phyloP scores from a whole-genome alignment of 805 yeast species.

The Saccharomycopsis sp. region DNA sequence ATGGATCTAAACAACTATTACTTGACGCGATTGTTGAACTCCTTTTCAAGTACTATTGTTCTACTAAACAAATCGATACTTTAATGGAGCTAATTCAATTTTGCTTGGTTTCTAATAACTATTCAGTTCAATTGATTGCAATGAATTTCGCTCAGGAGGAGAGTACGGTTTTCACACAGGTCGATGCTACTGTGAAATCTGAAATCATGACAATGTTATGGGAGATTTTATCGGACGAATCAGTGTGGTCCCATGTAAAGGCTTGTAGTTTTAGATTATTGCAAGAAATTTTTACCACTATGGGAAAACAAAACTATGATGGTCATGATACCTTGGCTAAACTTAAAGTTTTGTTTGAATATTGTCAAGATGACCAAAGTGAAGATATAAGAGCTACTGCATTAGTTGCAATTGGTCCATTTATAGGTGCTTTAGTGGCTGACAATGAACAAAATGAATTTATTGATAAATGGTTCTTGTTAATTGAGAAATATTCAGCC shows the following conservation, averaged over 20 bases:
- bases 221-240: slow-evolving; percentile 25
- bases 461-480: slow-evolving; percentile 26
- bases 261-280: slow-evolving; percentile 35
- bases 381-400: slow-evolving; percentile 44
- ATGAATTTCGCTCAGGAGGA: slow-evolving; percentile 26
- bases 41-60: slow-evolving; percentile 25
- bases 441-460: slow-evolving; percentile 11
- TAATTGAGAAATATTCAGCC: slow-evolving; percentile 27
- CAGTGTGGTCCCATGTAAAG: slow-evolving; percentile 39
- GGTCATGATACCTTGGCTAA: slow-evolving; percentile 23
- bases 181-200: background rate
- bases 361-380: slow-evolving; percentile 30
- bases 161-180: slow-evolving; percentile 4
- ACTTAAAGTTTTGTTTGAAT: slow-evolving; percentile 28
- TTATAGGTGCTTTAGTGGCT: slow-evolving; percentile 26
- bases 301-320: slow-evolving; percentile 18
- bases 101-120: slow-evolving; percentile 34
- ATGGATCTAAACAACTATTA: slow-evolving; percentile 47
- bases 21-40: slow-evolving; percentile 30
- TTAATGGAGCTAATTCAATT: slow-evolving; percentile 28
- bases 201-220: slow-evolving; percentile 21
- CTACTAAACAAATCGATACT: slow-evolving; percentile 21
- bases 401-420: slow-evolving; percentile 45
- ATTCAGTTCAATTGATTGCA: slow-evolving; percentile 40
- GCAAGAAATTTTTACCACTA: slow-evolving; percentile 20